Base-by-base conservation (phyloP, 2,329 filamentous ascomycete genomes). In the Ceratocystis smalleyi region DNA sequence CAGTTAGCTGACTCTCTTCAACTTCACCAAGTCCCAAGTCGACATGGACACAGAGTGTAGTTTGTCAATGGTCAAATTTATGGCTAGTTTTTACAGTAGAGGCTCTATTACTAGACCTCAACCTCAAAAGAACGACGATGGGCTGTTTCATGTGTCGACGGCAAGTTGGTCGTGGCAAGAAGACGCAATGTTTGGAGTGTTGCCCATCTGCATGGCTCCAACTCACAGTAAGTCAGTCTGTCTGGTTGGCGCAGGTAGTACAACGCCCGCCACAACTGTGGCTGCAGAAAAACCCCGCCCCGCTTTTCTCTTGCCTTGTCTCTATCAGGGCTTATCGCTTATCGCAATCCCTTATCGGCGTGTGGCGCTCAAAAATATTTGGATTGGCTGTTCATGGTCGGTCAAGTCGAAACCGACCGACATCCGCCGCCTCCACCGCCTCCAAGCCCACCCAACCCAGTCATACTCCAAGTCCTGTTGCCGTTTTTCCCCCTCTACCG, bases 301-400 rank as follows among this genome's bases (percentile, higher is more conserved):
- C 62, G 59, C 62, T 15, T 30, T 59, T 61, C 10, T n/a, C 51
- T 43, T 40, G 51, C 57, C 51, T 7, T 30, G 45, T 61, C 22
- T n/a, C 5, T 8, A 27, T 17, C 24, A 45, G 17, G 3, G 22
- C 62, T 63, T 63, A 63, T 63, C 62, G n/a, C 40, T 22, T 43
- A 43, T 57, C 22, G 47, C 47, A 40, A 24, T 4, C 5, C 7
- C 54, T 57, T 59, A 59, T 63, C 62, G 43, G 5, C 17, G 5
- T 65, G 59, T 65, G 57, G 63, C 55, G 59, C 43, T 43, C 59
- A 65, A 65, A 65, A 65, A 65, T 65, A 65, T 65, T 65, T 61
- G 63, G 63, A 22, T 22, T 35, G 10, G 8, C 15, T 32, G n/a
- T 17, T 3, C 27, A 55, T 7, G 27, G 5, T 4, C 54, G 27